Base-by-base conservation (phyloP, 352 stramenopile species). In the Aphanomyces astaci region DNA sequence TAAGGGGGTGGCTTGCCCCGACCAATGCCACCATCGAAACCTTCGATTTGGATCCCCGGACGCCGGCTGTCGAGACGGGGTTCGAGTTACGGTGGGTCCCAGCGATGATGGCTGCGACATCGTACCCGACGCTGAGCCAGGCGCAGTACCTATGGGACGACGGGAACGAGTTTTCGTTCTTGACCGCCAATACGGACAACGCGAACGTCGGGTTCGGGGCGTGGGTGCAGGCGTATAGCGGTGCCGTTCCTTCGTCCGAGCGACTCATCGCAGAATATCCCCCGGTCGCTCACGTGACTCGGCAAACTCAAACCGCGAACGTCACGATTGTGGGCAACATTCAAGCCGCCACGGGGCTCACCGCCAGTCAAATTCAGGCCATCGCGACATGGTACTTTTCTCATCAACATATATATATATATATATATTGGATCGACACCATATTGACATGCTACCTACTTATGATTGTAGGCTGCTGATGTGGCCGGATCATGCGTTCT, bases 61-160 rank as follows among this genome's bases (percentile, higher is more conserved):
- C 39, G 5, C 13, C 40, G 22, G 30, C 30, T 2, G 39, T 27
- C 3, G 9, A 52, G 15, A 68, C 62, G 1, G 62, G 62, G n/a
- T 68, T 68, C 39, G 62, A 68, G 31, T 45, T 68, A n/a, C 62
- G 62, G 11, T 46, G n/a, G 56, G 32, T 60, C 31, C 17, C 30
- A 1, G 40, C 27, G 0, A 22, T n/a, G 0, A 4, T 33, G 7
- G 17, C 22, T 0, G 30, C 43, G 19, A 27, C 22, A 2, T 52
- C 59, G 17, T 68, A 59, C 22, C 62, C 62, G 24, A 60, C 62
- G 4, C 17, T 68, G 30, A 52, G 32, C 11, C 62, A 68, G 36
- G 62, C 62, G n/a, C 62, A 68, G 62, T 68, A 68, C 51, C 51
- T 68, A 15, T 68, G 62, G 62, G 10, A 36, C 43, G 4, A 22